Percentiles rank a stretch among this genome's conserved stretches.
phyloP scores from a whole-genome alignment of 352 stramenopile species.

The Achlya hypogyna region DNA sequence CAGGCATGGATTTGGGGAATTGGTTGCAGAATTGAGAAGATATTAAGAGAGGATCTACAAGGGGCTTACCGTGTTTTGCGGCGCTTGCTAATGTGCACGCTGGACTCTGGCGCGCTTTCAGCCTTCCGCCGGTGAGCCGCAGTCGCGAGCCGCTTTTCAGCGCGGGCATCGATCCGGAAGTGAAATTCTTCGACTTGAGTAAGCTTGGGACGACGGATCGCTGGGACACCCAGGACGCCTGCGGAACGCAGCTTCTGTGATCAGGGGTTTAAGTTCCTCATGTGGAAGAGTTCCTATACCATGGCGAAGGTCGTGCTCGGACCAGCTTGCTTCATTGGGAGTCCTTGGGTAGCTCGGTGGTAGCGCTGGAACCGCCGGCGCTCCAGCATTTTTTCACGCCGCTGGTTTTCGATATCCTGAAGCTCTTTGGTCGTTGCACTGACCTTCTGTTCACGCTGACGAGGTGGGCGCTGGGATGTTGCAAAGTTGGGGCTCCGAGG shows the following conservation, averaged over 20 bases:
- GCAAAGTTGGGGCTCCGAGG: constrained; percentile 13
- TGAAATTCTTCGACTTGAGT: constrained; percentile 11
- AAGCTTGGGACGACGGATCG: constrained; percentile 15
- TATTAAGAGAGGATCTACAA: not conserved
- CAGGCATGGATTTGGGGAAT: too few species aligned
- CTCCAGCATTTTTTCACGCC: constrained; percentile 12
- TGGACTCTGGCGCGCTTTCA: not conserved
- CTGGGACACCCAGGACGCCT: constrained; percentile 12
- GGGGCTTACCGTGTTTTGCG: not conserved
- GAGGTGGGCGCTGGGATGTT: not conserved
- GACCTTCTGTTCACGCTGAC: not conserved
- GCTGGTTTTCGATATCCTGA: constrained; percentile 7
- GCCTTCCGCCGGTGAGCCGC: not conserved
- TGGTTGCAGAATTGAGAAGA: not conserved
- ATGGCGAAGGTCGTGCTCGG: constrained; percentile 5
- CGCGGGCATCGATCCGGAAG: constrained; percentile 1
- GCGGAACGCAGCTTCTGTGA: constrained; percentile 17
- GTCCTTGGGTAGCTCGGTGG: constrained; percentile 10
- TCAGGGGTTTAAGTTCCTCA: not conserved
- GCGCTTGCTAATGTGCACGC: not conserved
- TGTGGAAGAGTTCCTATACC: not conserved
- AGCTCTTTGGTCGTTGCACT: constrained; percentile 18
- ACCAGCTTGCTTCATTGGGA: not conserved
- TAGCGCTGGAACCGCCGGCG: constrained; percentile 8
- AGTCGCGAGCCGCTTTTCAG: not conserved